Evolutionary conservation across 768 basidiomycete species (phyloP).

Genomic region (Leccinellum luteum): DNA sequence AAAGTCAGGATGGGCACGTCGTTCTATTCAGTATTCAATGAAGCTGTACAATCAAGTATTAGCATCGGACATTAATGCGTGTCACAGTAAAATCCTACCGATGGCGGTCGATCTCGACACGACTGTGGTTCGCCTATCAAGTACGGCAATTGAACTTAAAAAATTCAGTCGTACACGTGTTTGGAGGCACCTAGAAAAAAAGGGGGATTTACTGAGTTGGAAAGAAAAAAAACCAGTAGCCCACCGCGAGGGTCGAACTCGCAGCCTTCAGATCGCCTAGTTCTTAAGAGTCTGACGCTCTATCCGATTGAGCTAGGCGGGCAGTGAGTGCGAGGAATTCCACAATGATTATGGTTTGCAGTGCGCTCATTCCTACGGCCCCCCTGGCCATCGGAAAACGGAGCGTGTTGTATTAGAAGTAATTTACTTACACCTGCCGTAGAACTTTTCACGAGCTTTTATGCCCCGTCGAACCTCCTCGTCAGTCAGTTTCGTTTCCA

Average conservation of each 20-base stretch:
- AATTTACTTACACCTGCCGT: slow-evolving; percentile 13
- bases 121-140: neutral
- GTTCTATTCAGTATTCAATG: neutral
- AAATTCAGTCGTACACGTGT: neutral
- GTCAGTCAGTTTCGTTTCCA: slow-evolving; percentile 64
- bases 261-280: slow-evolving; percentile 52
- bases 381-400: neutral
- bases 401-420: neutral
- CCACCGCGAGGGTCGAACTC: slow-evolving; percentile 65
- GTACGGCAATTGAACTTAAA: neutral
- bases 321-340: slow-evolving; percentile 11
- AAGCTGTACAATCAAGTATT: neutral
- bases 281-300: slow-evolving; percentile 61
- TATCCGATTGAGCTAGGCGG: slow-evolving; percentile 69
- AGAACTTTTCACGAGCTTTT: slow-evolving; percentile 57
- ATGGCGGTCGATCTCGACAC: neutral
- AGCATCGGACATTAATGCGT: neutral
- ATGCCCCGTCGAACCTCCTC: slow-evolving; percentile 59
- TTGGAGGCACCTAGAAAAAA: neutral
- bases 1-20: no score
- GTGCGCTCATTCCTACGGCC: no score
- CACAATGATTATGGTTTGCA: neutral
- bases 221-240: slow-evolving; percentile 18
- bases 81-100: neutral
- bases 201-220: neutral